phyloP scores from a whole-genome alignment of 768 basidiomycete species.

The Hydnomerulius pinastri region DNA sequence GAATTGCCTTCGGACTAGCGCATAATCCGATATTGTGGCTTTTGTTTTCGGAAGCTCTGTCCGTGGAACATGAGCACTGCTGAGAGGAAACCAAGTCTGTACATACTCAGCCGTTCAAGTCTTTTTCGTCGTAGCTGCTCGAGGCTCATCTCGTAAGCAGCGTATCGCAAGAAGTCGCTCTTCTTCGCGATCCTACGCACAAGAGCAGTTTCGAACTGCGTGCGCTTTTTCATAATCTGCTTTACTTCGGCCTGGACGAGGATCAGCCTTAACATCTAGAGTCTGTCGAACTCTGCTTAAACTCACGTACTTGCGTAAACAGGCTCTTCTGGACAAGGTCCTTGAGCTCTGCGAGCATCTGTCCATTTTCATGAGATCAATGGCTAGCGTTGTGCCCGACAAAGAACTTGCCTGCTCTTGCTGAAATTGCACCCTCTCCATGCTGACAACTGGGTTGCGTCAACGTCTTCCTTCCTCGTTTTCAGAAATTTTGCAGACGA shows the following conservation, averaged over 20 bases:
- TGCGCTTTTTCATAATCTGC: constrained; percentile 82
- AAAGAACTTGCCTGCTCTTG: constrained; percentile 73
- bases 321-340: constrained; percentile 84
- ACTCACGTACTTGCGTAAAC: constrained; percentile 68
- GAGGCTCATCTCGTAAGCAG: constrained; percentile 87
- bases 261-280: neutral
- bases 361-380: constrained; percentile 10
- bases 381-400: neutral
- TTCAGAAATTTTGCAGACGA: neutral
- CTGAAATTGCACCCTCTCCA: constrained; percentile 95
- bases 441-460: constrained; percentile 32
- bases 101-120: constrained; percentile 68
- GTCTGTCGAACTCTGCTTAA: neutral
- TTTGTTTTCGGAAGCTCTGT: constrained; percentile 37
- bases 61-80: neutral
- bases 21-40: constrained; percentile 78
- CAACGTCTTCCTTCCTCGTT: no score
- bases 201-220: constrained; percentile 79
- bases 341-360: constrained; percentile 96
- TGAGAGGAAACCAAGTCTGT: neutral
- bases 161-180: constrained; percentile 87
- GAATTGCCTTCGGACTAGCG: constrained; percentile 81
- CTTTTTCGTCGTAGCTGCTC: constrained; percentile 81
- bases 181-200: constrained; percentile 85
- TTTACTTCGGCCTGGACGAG: constrained; percentile 69